phyloP scores from a whole-genome alignment of 345 rosid genomes.

The Salix koriyanagi region DNA sequence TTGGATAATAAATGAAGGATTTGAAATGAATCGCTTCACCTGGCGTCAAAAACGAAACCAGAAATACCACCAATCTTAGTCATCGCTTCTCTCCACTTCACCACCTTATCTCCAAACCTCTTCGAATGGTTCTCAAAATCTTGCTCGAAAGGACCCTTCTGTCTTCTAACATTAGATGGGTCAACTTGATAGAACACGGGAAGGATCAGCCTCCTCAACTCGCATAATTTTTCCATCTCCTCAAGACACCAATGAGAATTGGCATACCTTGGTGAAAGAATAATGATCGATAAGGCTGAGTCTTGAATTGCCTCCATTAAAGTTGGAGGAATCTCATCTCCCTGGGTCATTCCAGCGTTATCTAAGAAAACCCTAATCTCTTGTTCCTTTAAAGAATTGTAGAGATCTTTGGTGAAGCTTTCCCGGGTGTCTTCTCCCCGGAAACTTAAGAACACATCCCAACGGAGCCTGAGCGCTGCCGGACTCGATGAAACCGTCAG shows the following conservation, averaged over 20 bases:
- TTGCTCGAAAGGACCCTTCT: slow-evolving; percentile 26
- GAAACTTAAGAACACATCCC: slow-evolving; percentile 58
- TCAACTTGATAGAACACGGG: slow-evolving; percentile 49
- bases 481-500: slow-evolving; percentile 3
- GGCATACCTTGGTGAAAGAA: slow-evolving; percentile 40
- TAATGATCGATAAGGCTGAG: slow-evolving; percentile 41
- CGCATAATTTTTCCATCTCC: slow-evolving; percentile 41
- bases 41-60: slow-evolving; percentile 17
- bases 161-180: slow-evolving; percentile 47
- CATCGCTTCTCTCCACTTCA: slow-evolving; percentile 46
- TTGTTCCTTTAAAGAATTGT: slow-evolving; percentile 10
- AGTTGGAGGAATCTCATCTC: slow-evolving; percentile 37
- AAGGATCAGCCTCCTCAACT: slow-evolving; percentile 31
- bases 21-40: slow-evolving; percentile 5
- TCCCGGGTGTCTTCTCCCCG: slow-evolving; percentile 51
- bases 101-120: slow-evolving; percentile 19
- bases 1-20: too few relatives aligned
- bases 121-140: slow-evolving; percentile 24
- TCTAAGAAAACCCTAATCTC: slow-evolving; percentile 39
- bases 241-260: slow-evolving; percentile 48
- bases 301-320: slow-evolving; percentile 44
- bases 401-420: slow-evolving; percentile 28
- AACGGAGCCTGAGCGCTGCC: slow-evolving; percentile 35
- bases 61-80: slow-evolving; percentile 29
- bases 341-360: slow-evolving; percentile 37